Conservation (phyloP, 208 protist species). For the Acanthamoeba quina region DNA sequence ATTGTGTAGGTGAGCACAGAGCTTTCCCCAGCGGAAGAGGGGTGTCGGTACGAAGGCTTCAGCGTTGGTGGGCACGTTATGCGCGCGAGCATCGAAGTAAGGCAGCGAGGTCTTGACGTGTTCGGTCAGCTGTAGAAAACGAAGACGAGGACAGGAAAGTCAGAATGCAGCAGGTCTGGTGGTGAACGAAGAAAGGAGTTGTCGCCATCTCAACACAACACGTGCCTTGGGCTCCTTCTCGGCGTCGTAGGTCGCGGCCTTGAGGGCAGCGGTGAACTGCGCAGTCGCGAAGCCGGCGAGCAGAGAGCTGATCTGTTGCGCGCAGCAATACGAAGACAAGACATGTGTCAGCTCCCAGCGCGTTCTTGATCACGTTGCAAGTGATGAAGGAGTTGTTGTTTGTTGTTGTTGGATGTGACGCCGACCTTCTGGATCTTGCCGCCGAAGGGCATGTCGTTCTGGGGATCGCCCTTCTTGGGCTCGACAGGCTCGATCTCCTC, state of each 20-base stretch:
- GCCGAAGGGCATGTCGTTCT: constrained; percentile 44
- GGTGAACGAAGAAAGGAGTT: no score
- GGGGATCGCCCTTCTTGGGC: not conserved
- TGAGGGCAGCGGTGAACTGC: constrained; percentile 76
- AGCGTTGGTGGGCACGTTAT: constrained; percentile 69
- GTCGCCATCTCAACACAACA: not conserved
- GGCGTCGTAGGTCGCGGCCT: constrained; percentile 38
- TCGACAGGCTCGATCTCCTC: not conserved
- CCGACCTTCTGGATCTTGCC: constrained; percentile 81
- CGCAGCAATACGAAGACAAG: not conserved
- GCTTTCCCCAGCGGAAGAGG: not conserved
- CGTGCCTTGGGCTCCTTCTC: constrained; percentile 5
- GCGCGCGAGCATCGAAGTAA: constrained; percentile 59
- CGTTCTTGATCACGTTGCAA: not conserved
- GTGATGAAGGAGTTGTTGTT: not conserved
- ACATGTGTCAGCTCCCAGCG: not conserved
- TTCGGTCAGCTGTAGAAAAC: not conserved
- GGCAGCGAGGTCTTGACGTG: constrained; percentile 42
- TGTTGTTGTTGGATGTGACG: not conserved
- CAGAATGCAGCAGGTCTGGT: no score
- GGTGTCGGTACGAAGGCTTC: constrained; percentile 16
- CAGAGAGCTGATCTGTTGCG: constrained; percentile 51
- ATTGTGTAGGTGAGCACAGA: not conserved
- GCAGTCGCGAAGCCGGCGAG: constrained; percentile 77
- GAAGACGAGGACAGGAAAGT: not conserved